phyloP scores from a whole-genome alignment of 345 rosid species.

The Rhodamnia rubescens region DNA sequence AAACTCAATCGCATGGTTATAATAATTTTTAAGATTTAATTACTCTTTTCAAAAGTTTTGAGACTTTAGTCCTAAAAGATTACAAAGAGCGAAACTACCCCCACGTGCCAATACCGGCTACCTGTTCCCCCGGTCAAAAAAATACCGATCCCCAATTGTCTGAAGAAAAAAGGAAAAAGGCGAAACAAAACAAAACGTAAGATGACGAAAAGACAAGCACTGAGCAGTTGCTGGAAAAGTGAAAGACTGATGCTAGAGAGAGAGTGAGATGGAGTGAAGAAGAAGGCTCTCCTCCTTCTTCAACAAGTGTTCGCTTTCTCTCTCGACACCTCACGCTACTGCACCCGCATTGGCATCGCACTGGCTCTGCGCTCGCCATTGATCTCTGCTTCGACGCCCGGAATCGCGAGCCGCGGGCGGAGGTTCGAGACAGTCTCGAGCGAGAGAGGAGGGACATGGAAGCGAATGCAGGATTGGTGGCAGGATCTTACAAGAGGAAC shows the following conservation, averaged over 20 bases:
- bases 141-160: background rate
- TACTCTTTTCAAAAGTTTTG: too few species aligned
- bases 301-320: background rate
- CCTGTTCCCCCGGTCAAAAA: background rate
- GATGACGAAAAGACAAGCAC: background rate
- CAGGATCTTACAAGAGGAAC: slow-evolving; percentile 91
- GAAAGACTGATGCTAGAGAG: background rate
- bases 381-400: background rate
- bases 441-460: slow-evolving; percentile 32
- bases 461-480: slow-evolving; percentile 84
- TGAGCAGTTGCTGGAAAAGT: background rate
- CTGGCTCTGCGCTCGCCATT: background rate
- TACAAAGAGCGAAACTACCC: background rate
- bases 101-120: background rate
- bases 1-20: too few species aligned
- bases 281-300: background rate
- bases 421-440: background rate
- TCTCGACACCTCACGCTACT: background rate
- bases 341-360: background rate
- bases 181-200: background rate
- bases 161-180: too few species aligned
- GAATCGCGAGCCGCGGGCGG: background rate
- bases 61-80: too few species aligned
- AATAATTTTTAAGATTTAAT: too few species aligned
- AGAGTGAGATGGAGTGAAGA: background rate